Base-by-base conservation (phyloP, 176 grass and related monocot genomes). In the Oryza meyeriana region DNA sequence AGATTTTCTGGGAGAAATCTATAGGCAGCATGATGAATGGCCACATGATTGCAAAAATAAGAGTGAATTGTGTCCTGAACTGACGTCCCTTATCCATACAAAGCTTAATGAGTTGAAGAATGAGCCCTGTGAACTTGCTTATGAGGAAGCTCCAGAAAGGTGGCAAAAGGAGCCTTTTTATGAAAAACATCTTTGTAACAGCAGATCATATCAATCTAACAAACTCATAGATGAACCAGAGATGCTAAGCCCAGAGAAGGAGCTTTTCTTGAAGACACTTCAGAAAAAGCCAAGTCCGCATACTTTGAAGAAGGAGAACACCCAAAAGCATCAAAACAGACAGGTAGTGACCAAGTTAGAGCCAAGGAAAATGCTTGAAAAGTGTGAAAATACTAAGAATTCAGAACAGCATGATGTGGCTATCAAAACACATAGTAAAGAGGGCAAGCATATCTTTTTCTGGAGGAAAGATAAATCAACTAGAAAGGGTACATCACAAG, bases 381-480 rank as follows among this genome's bases (percentile, higher is more conserved):
- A 73, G 63, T 12, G 10, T 0, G 52, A 79, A 79, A 67, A 68
- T 65, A 79, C 35, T 66, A 74, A 62, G 36, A 74, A 18, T 65
- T 28, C 36, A 13, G 78, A 77, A 26, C 66, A 73, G 83, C 11
- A 59, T 58, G 83, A 82, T 12, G 35, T 84, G 16, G 8, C 44
- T 2, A 66, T 70, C 44, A 78, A 61, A 55, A 83, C 87, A 82
- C 80, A 52, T 47, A 66, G 45, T 65, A 90, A 77, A 80, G 80
- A 81, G 31, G 73, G 61, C 52, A 90, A 31, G 48, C 25, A 63
- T 74, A 87, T 80, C n/a, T 91, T 93, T 78, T 93, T 91, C 77
- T 86, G 82, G 87, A 95, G 77, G 81, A 99, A 91, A 66, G 84
- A 90, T 52, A 91, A 85, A 82, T 59, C 73, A 11, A 91, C 75